Evolutionary conservation across 2,329 filamentous ascomycete genomes (phyloP), one percentile per base, ranked within the genome.

Genomic region (Talaromyces islandicus): DNA sequence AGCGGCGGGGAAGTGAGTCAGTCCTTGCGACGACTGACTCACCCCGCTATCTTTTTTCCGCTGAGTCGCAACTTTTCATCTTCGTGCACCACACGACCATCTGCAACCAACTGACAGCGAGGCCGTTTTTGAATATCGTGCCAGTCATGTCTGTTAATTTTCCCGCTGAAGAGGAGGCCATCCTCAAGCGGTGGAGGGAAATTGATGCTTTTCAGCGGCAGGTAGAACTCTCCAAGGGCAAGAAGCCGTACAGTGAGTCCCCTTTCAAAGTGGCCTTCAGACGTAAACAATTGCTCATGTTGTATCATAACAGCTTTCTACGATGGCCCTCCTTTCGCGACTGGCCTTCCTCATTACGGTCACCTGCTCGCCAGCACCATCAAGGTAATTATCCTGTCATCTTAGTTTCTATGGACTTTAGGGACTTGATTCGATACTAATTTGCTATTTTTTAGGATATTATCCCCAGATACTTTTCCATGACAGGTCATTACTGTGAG

Each of bases 391-490:
- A 52, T 19, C 48, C 17, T 29, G 25, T 52, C 11, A 17, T 9
- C 25, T n/a, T 21, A 7, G 25, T n/a, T 7, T n/a, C 48, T 10
- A 17, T 25, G 10, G 43, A 46, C n/a, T 46, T 10, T 24, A 2
- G 43, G 3, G 12, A 17, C 7, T 51, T 25, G 24, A 29, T 7
- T 27, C 19, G 25, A n/a, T 52, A 29, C 25, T 52, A 4, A 52
- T 25, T 27, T 29, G 10, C 48, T n/a, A 4, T 4, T n/a, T 0
- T 55, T 54, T 55, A 61, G 59, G 93, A 97, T 75, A 94, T 96
- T 62, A 96, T 97, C 66, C 92, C 93, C 9, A 83, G 93, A 67
- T 97, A 97, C 76, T 97, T 92, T 91, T 92, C 92, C 56, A 96
- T 96, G 92, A 95, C 95, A 73, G 93, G 93, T 17, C 90, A 88